Evolutionary conservation across 805 yeast genomes (phyloP).

Genomic region (Helenozyma rhizophorensis): DNA sequence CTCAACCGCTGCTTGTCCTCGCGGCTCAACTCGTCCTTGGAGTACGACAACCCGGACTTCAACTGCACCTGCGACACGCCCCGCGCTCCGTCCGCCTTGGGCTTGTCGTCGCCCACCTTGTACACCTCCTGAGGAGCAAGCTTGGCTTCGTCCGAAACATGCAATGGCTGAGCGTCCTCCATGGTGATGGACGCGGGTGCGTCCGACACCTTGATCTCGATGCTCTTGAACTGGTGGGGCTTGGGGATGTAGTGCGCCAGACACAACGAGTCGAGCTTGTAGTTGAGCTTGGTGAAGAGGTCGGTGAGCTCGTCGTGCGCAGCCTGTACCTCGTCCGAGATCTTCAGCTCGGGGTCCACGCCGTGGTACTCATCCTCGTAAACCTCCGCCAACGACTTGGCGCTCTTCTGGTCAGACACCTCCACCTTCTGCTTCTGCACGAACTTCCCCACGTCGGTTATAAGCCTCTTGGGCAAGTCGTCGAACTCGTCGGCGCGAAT

Average conservation of each 20-base stretch:
- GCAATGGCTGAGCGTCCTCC: conserved; percentile 96
- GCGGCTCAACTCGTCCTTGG: conserved; percentile 75
- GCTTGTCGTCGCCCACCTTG: conserved; percentile 43
- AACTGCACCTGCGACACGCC: conserved; percentile 56
- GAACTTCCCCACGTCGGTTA: conserved; percentile 62
- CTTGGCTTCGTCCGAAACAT: conserved; percentile 64
- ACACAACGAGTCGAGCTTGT: conserved; percentile 79
- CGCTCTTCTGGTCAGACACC: conserved; percentile 77
- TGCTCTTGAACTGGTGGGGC: conserved; percentile 66
- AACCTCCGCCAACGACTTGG: conserved; percentile 83
- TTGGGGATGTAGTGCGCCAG: conserved; percentile 95
- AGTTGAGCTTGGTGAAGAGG: conserved; percentile 56
- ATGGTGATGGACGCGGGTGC: conserved; percentile 72
- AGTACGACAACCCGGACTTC: conserved; percentile 73
- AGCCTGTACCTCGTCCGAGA: conserved; percentile 59
- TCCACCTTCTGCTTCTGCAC: conserved; percentile 47
- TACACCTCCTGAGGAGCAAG: conserved; percentile 96
- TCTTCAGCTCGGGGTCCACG: conserved; percentile 41
- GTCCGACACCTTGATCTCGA: conserved; percentile 68
- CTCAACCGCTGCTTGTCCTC: conserved; percentile 86
- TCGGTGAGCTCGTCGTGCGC: conserved; percentile 77
- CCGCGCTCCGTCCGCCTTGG: conserved; percentile 24
- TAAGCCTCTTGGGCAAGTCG: conserved; percentile 71
- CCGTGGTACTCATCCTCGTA: conserved; percentile 80
- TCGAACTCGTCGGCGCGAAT: conserved; percentile 74